These are phyloP conservation scores for Aphanomyces cochlioides DNA, from an alignment of 352 stramenopile species.

Conservation along the genomic window DNA sequence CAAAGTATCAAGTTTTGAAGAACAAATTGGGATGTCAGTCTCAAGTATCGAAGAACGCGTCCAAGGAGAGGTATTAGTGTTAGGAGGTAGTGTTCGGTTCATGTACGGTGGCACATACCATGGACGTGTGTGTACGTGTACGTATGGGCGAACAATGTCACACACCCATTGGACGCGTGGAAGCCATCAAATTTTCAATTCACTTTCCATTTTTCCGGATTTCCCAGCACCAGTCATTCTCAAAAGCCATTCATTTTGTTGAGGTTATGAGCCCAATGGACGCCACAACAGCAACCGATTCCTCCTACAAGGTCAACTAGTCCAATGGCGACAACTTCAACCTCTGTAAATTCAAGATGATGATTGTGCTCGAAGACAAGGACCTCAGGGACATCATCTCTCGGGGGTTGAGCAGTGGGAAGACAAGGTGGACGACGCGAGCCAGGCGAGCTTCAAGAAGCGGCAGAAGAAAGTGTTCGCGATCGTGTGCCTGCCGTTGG, in stretches of 20 bases:
- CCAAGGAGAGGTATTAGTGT: too few relatives aligned
- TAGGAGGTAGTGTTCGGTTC: too few relatives aligned
- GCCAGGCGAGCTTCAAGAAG: background rate
- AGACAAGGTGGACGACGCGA: background rate
- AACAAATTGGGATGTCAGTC: too few relatives aligned
- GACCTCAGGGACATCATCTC: slow-evolving; percentile 35
- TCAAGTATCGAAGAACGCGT: too few relatives aligned
- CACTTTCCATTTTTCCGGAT: slow-evolving; percentile 1
- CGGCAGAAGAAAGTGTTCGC: background rate
- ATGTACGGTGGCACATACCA: too few relatives aligned
- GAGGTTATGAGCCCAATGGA: slow-evolving; percentile 37
- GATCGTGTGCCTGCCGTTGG: background rate
- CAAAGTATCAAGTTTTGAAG: too few relatives aligned
- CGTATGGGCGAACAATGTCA: too few relatives aligned
- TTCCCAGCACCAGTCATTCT: background rate
- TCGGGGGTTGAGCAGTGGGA: slow-evolving; percentile 31
- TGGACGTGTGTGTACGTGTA: too few relatives aligned
- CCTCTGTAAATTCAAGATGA: slow-evolving; percentile 37
- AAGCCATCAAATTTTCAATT: too few relatives aligned
- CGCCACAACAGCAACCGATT: too few relatives aligned
- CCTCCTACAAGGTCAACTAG: slow-evolving; percentile 32
- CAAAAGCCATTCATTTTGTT: slow-evolving; percentile 2
- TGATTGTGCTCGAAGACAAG: slow-evolving; percentile 35
- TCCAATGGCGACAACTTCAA: slow-evolving; percentile 35
- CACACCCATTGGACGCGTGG: too few relatives aligned